phyloP scores from a whole-genome alignment of 2,329 filamentous ascomycete genomes.

The Fusarium abutilonis region DNA sequence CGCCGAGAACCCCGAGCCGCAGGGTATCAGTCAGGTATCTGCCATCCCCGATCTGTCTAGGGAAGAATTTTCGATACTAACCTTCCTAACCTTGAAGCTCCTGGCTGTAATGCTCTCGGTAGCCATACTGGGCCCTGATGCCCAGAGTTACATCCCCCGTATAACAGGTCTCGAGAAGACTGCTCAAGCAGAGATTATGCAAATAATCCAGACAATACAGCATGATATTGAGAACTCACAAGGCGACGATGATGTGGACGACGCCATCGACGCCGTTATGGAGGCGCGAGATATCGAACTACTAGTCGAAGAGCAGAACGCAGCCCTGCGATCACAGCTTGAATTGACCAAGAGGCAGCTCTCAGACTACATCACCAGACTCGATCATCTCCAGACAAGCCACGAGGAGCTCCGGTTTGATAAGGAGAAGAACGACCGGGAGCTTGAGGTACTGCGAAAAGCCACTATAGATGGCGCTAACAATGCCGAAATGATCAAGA shows the following conservation, averaged over 20 bases:
- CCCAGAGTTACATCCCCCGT: slow-evolving; percentile 61
- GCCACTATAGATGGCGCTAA: slow-evolving; percentile 63
- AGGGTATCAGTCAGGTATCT: slow-evolving; percentile 63
- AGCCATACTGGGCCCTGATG: slow-evolving; percentile 68
- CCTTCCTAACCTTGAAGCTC: slow-evolving; percentile 54
- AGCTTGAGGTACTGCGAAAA: slow-evolving; percentile 61
- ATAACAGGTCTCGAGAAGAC: slow-evolving; percentile 56
- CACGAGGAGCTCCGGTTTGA: slow-evolving; percentile 73
- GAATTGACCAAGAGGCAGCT: slow-evolving; percentile 65
- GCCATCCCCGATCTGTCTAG: not conserved
- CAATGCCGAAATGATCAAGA: slow-evolving; percentile 62
- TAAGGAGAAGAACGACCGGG: slow-evolving; percentile 65
- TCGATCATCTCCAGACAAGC: slow-evolving; percentile 68
- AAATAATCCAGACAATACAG: slow-evolving; percentile 56
- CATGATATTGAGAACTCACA: slow-evolving; percentile 50
- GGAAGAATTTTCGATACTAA: slow-evolving; percentile 4
- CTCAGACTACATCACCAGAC: slow-evolving; percentile 67
- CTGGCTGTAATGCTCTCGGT: slow-evolving; percentile 69
- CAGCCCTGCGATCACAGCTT: slow-evolving; percentile 60
- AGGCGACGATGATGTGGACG: slow-evolving; percentile 53
- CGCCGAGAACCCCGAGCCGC: slow-evolving; percentile 64
- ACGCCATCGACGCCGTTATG: slow-evolving; percentile 53
- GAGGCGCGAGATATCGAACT: slow-evolving; percentile 64
- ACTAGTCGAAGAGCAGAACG: slow-evolving; percentile 65
- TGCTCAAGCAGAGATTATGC: slow-evolving; percentile 58